phyloP scores from a whole-genome alignment of 2,329 filamentous ascomycete genomes.

The Rutstroemia sp. region DNA sequence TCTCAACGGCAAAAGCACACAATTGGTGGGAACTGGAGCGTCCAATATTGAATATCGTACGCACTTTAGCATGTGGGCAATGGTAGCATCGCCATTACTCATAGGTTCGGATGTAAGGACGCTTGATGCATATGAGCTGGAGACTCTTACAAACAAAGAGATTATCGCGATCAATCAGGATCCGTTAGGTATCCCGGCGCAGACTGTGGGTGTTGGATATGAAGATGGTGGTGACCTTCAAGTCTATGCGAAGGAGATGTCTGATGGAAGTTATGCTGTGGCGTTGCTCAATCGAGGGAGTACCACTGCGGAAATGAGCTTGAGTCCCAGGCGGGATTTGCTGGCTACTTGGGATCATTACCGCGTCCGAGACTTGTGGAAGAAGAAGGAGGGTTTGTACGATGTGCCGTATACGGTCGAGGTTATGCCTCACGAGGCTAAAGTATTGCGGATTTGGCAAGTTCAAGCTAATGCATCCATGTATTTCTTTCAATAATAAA shows the following conservation, averaged over 20 bases:
- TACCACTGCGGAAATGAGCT: constrained; percentile 16
- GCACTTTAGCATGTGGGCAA: constrained; percentile 23
- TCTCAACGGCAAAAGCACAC: constrained; percentile 18
- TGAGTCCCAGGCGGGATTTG: constrained; percentile 16
- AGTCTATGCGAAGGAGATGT: constrained; percentile 17
- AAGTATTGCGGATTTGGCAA: constrained; percentile 15
- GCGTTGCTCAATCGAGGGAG: constrained; percentile 17
- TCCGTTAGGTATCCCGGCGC: constrained; percentile 23
- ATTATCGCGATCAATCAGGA: constrained; percentile 33
- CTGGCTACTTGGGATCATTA: constrained; percentile 14
- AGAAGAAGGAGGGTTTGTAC: constrained; percentile 17
- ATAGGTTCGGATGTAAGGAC: constrained; percentile 20
- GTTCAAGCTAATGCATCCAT: constrained; percentile 8
- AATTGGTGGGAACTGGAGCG: constrained; percentile 35
- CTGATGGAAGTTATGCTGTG: constrained; percentile 17
- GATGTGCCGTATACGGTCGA: constrained; percentile 18
- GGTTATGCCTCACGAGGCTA: constrained; percentile 19
- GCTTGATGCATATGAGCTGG: constrained; percentile 10
- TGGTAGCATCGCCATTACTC: constrained; percentile 19
- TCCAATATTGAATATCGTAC: constrained; percentile 26
- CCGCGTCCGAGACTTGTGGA: constrained; percentile 18
- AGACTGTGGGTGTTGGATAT: constrained; percentile 9
- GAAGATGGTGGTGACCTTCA: constrained; percentile 9
- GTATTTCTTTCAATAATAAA: constrained; percentile 3
- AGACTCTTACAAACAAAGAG: constrained; percentile 25